Evolutionary conservation across 2,329 filamentous ascomycete genomes (phyloP).

Genomic region (Pyricularia grisea): DNA sequence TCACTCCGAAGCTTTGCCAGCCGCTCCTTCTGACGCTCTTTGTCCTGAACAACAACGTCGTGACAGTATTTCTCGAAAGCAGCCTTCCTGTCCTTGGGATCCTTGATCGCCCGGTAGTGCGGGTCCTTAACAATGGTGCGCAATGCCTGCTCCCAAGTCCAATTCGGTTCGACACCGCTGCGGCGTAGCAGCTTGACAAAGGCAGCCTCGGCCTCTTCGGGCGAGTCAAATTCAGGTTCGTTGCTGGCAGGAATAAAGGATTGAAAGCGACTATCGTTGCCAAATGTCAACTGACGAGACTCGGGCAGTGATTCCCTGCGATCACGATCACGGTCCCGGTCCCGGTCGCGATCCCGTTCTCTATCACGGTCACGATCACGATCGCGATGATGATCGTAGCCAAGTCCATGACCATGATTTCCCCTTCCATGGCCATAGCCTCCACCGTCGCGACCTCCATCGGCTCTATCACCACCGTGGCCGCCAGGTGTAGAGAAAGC

Average conservation of each 20-base stretch:
- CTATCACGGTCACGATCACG: slow-evolving; percentile 23
- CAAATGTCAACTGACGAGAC: slow-evolving; percentile 48
- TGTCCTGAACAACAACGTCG: slow-evolving; percentile 84
- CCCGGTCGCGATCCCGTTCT: slow-evolving; percentile 21
- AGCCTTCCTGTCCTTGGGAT: slow-evolving; percentile 80
- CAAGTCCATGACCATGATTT: not conserved
- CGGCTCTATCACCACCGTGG: not conserved
- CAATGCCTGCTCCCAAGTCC: slow-evolving; percentile 87
- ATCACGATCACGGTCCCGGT: slow-evolving; percentile 20
- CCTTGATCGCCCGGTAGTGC: slow-evolving; percentile 86
- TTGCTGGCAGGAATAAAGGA: slow-evolving; percentile 53
- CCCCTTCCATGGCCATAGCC: slow-evolving; percentile 27
- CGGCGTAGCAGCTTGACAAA: slow-evolving; percentile 86
- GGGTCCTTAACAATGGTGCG: slow-evolving; percentile 79
- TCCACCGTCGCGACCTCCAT: slow-evolving; percentile 2
- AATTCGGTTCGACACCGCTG: slow-evolving; percentile 79
- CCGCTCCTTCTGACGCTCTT: slow-evolving; percentile 88
- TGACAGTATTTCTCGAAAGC: slow-evolving; percentile 94
- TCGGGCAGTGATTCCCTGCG: slow-evolving; percentile 34
- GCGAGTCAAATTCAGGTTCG: slow-evolving; percentile 69
- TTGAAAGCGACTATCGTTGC: slow-evolving; percentile 46
- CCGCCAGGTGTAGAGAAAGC: not conserved
- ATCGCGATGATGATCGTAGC: slow-evolving; percentile 13
- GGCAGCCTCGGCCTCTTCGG: slow-evolving; percentile 85
- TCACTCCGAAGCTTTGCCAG: slow-evolving; percentile 85